Percentiles rank a stretch among this genome's conserved stretches.
These are phyloP conservation scores for Coemansia asiatica DNA, from an alignment of 192 early-diverging fungal genomes.

Conservation along the genomic window DNA sequence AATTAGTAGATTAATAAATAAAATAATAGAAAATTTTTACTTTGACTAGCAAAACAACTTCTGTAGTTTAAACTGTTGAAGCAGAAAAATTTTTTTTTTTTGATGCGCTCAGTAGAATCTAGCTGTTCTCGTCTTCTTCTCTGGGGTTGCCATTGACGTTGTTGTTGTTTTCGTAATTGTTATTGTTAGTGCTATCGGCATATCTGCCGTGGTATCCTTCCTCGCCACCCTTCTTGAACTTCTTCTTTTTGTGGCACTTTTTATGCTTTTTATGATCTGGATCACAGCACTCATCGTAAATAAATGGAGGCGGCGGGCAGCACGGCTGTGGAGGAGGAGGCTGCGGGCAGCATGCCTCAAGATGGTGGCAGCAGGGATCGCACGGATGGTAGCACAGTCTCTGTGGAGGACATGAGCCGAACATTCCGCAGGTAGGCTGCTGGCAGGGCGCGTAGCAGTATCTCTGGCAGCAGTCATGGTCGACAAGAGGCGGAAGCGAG, in stretches of 20 bases:
- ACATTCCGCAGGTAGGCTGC: slow-evolving; percentile 28
- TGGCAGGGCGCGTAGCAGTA: slow-evolving; percentile 40
- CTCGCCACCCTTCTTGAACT: neutral
- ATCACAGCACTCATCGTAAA: slow-evolving; percentile 35
- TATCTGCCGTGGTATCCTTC: neutral
- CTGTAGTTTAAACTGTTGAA: no score
- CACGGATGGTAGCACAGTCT: slow-evolving; percentile 17
- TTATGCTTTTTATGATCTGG: slow-evolving; percentile 6
- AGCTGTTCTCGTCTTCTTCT: neutral
- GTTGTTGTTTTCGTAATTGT: neutral
- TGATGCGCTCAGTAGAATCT: neutral
- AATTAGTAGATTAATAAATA: no score
- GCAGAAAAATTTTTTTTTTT: no score
- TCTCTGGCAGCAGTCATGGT: slow-evolving; percentile 17
- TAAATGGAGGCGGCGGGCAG: slow-evolving; percentile 31
- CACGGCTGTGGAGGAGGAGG: slow-evolving; percentile 26
- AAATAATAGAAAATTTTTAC: no score
- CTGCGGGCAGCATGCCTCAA: slow-evolving; percentile 29
- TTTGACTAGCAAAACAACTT: no score
- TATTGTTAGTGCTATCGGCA: neutral
- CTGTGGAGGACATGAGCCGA: slow-evolving; percentile 21
- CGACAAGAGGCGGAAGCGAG: slow-evolving; percentile 20
- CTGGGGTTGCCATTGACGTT: neutral
- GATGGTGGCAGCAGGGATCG: slow-evolving; percentile 15
- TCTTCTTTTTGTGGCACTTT: slow-evolving; percentile 9